Percentiles rank a stretch among this genome's conserved stretches.
Evolutionary conservation across 441 rosid species (phyloP).

Genomic region (Gossypium aridum): DNA sequence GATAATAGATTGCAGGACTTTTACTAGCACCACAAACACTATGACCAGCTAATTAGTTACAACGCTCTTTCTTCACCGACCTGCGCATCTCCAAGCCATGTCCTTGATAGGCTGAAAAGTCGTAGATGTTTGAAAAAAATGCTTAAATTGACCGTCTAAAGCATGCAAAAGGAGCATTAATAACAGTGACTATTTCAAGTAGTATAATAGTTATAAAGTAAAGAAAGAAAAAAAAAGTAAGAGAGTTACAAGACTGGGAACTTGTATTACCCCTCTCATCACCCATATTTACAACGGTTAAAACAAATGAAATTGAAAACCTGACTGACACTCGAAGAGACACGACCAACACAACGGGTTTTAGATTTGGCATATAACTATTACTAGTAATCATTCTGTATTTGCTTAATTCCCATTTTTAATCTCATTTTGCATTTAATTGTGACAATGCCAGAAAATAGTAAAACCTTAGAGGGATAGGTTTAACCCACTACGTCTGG

Average conservation of each 20-base stretch:
- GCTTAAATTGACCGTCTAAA: not conserved
- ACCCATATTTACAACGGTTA: slow-evolving; percentile 19
- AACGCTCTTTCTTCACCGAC: not conserved
- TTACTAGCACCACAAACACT: not conserved
- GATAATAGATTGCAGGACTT: not conserved
- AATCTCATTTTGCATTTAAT: not conserved
- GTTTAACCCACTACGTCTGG: slow-evolving; percentile 29
- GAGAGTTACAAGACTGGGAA: not conserved
- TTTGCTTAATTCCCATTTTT: not conserved
- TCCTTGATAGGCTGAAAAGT: not conserved
- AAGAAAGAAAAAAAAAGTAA: not conserved
- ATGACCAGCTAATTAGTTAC: not conserved
- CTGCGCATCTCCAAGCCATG: not conserved
- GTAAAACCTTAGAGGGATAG: not conserved
- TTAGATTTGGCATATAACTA: not conserved
- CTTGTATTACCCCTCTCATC: slow-evolving; percentile 2
- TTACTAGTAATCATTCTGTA: not conserved
- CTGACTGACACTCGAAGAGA: slow-evolving; percentile 14
- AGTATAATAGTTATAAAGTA: not conserved
- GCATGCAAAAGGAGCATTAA: not conserved
- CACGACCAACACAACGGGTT: slow-evolving; percentile 12
- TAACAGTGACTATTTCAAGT: not conserved
- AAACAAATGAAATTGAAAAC: slow-evolving; percentile 10
- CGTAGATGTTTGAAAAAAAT: not conserved
- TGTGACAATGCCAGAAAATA: not conserved